Evolutionary conservation across 2,329 filamentous ascomycete genomes (phyloP).

Genomic region (Achaetomium macrosporum): DNA sequence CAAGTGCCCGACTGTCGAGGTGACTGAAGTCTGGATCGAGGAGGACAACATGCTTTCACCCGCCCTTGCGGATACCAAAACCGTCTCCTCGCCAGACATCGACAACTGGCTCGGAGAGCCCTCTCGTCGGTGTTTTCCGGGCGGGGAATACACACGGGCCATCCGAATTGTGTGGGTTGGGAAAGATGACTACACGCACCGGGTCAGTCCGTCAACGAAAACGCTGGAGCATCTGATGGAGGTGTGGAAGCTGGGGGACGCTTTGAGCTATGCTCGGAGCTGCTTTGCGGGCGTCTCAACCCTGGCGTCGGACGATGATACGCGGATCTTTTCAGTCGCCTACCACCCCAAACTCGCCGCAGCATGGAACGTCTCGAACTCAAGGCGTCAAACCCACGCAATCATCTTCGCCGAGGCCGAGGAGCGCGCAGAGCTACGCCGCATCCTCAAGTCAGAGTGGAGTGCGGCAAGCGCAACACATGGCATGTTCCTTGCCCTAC

Average conservation of each 20-base stretch:
- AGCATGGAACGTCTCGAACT: conserved; percentile 30
- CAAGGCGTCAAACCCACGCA: conserved; percentile 24
- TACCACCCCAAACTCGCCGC: conserved; percentile 36
- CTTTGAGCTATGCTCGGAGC: conserved; percentile 29
- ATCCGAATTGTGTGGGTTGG: conserved; percentile 19
- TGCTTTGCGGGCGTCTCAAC: conserved; percentile 31
- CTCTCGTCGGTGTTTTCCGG: conserved; percentile 4
- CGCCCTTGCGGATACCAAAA: conserved; percentile 4
- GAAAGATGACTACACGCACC: not conserved
- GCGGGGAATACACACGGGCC: conserved; percentile 4
- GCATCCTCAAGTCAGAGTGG: conserved; percentile 28
- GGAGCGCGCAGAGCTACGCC: conserved; percentile 25
- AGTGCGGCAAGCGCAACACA: conserved; percentile 24
- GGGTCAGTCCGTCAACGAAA: conserved; percentile 11
- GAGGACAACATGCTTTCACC: not conserved
- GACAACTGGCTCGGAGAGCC: conserved; percentile 21
- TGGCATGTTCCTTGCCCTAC: conserved; percentile 33
- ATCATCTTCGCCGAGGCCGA: conserved; percentile 30
- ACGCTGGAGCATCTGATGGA: conserved; percentile 9
- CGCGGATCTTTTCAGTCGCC: conserved; percentile 30
- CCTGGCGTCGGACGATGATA: conserved; percentile 19
- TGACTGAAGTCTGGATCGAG: conserved; percentile 21
- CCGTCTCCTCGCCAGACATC: conserved; percentile 10
- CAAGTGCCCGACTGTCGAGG: conserved; percentile 18
- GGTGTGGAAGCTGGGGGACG: conserved; percentile 13